A percentile compares a stretch with the other conserved stretches of the same genome.
Evolutionary conservation across 768 basidiomycete genomes (phyloP).

Genomic region (Lactarius evosmus): DNA sequence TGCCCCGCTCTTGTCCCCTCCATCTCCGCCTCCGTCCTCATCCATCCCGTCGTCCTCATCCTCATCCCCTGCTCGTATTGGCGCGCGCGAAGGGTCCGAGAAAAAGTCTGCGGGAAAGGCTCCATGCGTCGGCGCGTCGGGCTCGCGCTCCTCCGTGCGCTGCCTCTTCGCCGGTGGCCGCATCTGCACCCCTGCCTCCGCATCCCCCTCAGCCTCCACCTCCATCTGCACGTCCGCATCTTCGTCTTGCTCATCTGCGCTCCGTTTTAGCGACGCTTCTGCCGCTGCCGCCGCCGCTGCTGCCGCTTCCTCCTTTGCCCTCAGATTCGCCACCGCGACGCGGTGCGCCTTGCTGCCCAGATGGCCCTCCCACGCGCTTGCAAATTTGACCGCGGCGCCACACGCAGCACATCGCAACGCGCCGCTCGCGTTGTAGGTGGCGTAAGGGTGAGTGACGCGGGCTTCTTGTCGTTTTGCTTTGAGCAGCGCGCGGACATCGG

Average conservation of each 20-base stretch:
- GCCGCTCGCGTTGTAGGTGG: constrained; percentile 61
- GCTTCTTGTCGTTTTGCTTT: constrained; percentile 80
- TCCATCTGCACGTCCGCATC: constrained; percentile 36
- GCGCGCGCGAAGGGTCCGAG: constrained; percentile 65
- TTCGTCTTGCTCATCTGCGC: constrained; percentile 39
- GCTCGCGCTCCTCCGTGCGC: constrained; percentile 34
- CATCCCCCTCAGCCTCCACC: constrained; percentile 29
- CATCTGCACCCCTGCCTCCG: constrained; percentile 33
- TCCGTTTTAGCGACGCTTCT: constrained; percentile 1
- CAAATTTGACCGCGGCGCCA: constrained; percentile 60
- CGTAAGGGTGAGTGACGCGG: constrained; percentile 68
- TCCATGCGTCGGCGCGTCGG: too few species aligned
- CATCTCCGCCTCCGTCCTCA: constrained; percentile 20
- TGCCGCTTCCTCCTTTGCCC: constrained; percentile 52
- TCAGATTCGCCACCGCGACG: constrained; percentile 50
- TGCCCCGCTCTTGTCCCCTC: neutral
- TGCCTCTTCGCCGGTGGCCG: constrained; percentile 33
- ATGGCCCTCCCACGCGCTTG: constrained; percentile 86
- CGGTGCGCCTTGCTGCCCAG: constrained; percentile 78
- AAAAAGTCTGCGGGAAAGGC: constrained; percentile 71
- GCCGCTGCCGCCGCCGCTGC: constrained; percentile 25
- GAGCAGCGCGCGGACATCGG: constrained; percentile 78
- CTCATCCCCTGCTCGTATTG: constrained; percentile 41
- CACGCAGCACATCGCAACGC: constrained; percentile 72
- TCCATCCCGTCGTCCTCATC: constrained; percentile 34